Percentiles rank a stretch among this genome's conserved stretches.
phyloP scores from a whole-genome alignment of 768 basidiomycete genomes.

The Galerina marginata region DNA sequence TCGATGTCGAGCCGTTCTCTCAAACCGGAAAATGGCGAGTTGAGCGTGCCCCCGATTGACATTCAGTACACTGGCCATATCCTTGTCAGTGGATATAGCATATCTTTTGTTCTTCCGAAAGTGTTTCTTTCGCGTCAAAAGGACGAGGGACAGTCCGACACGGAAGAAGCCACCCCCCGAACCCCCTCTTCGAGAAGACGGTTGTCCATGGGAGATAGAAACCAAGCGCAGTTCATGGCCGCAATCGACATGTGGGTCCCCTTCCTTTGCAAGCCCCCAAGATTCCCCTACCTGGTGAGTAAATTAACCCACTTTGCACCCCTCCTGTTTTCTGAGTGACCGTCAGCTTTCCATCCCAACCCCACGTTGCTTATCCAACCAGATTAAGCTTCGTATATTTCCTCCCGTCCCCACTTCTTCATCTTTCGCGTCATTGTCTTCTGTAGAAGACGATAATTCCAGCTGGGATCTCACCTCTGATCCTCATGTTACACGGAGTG shows the following conservation, averaged over 20 bases:
- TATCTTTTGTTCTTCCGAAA: constrained; percentile 78
- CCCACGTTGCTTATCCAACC: constrained; percentile 79
- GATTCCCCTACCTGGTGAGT: constrained; percentile 75
- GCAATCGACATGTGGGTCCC: constrained; percentile 81
- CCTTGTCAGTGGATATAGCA: constrained; percentile 76
- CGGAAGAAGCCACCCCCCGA: constrained; percentile 33
- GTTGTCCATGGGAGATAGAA: constrained; percentile 63
- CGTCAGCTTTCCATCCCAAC: constrained; percentile 75
- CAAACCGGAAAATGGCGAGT: constrained; percentile 40
- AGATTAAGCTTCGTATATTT: constrained; percentile 75
- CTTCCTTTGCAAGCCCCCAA: constrained; percentile 67
- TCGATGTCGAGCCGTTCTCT: constrained; percentile 41
- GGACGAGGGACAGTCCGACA: constrained; percentile 24
- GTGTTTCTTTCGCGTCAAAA: constrained; percentile 50
- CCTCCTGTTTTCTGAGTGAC: constrained; percentile 8
- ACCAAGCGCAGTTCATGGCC: constrained; percentile 76
- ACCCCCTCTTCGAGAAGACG: constrained; percentile 48
- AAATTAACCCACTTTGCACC: not conserved
- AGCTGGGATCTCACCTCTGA: constrained; percentile 82
- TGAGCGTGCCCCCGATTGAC: constrained; percentile 54
- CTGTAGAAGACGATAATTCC: constrained; percentile 69
- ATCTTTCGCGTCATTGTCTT: constrained; percentile 78
- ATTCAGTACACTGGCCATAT: constrained; percentile 75
- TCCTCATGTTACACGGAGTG: constrained; percentile 68
- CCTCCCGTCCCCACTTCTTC: constrained; percentile 58